Conservation (phyloP, 805 yeast genomes). For the Candida andamanensis region DNA sequence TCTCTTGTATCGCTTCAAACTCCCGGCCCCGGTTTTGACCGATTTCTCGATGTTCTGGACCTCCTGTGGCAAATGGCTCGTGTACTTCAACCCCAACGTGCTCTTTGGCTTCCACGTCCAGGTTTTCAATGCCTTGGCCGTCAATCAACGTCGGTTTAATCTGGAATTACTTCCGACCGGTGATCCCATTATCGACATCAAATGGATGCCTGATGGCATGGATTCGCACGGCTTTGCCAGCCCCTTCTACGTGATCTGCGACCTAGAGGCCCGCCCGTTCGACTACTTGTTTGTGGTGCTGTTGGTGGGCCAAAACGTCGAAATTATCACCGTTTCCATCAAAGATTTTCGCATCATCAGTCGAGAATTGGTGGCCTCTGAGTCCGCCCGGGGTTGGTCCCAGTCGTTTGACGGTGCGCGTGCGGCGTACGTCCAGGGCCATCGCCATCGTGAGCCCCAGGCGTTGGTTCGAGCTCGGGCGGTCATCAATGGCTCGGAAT, state of each 20-base stretch:
- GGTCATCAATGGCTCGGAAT: background rate
- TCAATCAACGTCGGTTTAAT: conserved; percentile 11
- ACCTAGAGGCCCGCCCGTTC: conserved; percentile 3
- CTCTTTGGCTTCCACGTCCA: conserved; percentile 25
- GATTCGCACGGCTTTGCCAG: conserved; percentile 3
- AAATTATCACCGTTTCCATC: conserved; percentile 11
- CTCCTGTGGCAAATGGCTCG: conserved; percentile 29
- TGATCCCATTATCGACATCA: conserved; percentile 13
- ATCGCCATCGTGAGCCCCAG: conserved; percentile 2
- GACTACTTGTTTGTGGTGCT: conserved; percentile 12
- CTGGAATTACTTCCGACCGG: conserved; percentile 9
- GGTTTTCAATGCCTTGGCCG: conserved; percentile 24
- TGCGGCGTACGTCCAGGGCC: conserved; percentile 4
- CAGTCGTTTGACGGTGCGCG: conserved; percentile 9
- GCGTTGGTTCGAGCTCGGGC: conserved; percentile 2
- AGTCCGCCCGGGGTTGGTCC: too few relatives aligned
- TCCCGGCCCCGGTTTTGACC: conserved; percentile 15
- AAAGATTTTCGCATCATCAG: conserved; percentile 10
- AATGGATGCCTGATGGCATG: conserved; percentile 14
- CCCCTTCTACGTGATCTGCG: conserved; percentile 8
- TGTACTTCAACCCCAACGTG: conserved; percentile 18
- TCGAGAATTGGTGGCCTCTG: too few relatives aligned
- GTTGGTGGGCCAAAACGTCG: conserved; percentile 5
- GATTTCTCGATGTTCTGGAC: conserved; percentile 24
- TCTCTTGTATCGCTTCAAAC: conserved; percentile 17